Base-by-base conservation (phyloP, 768 basidiomycete species). In the Agaricus subrufescens region DNA sequence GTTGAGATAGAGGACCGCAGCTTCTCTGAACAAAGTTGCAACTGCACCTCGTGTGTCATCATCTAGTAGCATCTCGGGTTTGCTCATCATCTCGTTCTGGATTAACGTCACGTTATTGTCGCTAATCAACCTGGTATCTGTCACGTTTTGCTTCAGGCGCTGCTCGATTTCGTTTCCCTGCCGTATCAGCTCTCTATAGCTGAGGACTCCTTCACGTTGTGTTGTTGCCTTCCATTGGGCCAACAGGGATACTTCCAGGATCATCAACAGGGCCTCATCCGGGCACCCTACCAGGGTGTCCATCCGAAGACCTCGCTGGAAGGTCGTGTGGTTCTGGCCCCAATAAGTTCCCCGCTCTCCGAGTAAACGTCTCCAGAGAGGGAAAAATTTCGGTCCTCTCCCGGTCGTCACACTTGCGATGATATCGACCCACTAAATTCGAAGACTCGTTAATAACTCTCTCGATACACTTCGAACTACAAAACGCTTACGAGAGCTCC, bases 211-310 rank as follows among this genome's bases (percentile, higher is more conserved):
- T 56, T 83, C 83, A 50, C 76, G 80, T 54, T 77, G 72, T 65
- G 91, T 84, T 48, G 76, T 74, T 25, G 73, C 67, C 68, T 91
- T 91, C 90, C 91, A 92, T 61, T 84, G 79, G 4, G 86, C 82
- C 30, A 93, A 78, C 6, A 78, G 75, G n/a, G 86, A 84, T 23
- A 82, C 77, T 65, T 92, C 89, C 25, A 84, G 89, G 58, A 92
- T 79, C 38, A 83, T 87, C 58, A 91, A 79, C 66, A 92, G 69
- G 8, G 83, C 86, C 62, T 87, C 87, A 63, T 93, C 87, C 2
- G 90, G 85, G 72, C 89, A 91, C 29, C 90, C 90, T 25, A 82
- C 85, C 58, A 91, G 69, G 46, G 72, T 68, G 60, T 89, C 87
- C 80, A 91, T 85, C 48, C 78, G 79, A 61, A 84, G 69, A 52